Conservation (phyloP, 108 stramenopile species). For the Parmales sp. region DNA sequence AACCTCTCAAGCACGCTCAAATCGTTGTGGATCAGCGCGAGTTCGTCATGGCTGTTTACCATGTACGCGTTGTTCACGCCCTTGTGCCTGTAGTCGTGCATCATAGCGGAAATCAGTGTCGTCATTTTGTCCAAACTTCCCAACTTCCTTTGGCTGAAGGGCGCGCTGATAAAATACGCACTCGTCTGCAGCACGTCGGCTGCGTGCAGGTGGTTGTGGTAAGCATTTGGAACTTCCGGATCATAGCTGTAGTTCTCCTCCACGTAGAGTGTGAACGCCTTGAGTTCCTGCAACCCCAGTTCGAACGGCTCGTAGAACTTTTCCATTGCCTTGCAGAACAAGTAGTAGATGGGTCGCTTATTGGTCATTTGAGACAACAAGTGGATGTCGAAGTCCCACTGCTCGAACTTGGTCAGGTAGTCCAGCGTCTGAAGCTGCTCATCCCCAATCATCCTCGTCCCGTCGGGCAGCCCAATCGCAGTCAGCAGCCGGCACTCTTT, state of each 20-base stretch:
- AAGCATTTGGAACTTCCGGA: slow-evolving; percentile 2
- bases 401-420: neutral
- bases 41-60: slow-evolving; percentile 25
- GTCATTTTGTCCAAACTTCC: slow-evolving; percentile 18
- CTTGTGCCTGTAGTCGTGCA: slow-evolving; percentile 50
- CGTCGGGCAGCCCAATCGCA: neutral
- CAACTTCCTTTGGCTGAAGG: neutral
- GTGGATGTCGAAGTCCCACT: neutral
- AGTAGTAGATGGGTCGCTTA: neutral
- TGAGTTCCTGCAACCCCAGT: neutral
- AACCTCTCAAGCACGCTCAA: slow-evolving; percentile 41
- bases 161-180: slow-evolving; percentile 15
- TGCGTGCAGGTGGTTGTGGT: slow-evolving; percentile 42
- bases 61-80: slow-evolving; percentile 46
- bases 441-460: neutral
- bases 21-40: slow-evolving; percentile 41
- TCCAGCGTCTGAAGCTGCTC: neutral
- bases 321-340: neutral
- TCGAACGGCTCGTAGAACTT: neutral
- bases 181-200: slow-evolving; percentile 40
- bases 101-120: slow-evolving; percentile 33
- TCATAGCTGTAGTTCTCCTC: slow-evolving; percentile 10
- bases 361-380: neutral
- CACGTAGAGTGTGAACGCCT: neutral
- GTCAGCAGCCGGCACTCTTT: neutral